These are phyloP conservation scores for Penicillium coprophilum DNA, from an alignment of 495 filamentous ascomycete genomes.

Conservation along the genomic window DNA sequence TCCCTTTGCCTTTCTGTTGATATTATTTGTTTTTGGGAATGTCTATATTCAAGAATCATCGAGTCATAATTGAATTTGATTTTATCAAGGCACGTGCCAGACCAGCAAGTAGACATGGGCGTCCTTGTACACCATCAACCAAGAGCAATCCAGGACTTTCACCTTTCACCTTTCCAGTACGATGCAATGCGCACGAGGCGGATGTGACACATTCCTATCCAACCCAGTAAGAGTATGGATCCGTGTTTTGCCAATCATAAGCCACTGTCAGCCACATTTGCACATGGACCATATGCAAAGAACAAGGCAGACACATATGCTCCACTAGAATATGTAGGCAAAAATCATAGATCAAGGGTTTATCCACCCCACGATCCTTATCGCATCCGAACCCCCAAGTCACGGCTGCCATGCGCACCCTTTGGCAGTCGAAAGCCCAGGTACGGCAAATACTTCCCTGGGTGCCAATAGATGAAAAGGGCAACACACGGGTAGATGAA, in stretches of 20 bases:
- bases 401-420: neutral
- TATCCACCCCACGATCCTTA: neutral
- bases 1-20: neutral
- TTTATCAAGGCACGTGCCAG: neutral
- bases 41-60: neutral
- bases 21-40: neutral
- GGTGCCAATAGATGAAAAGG: conserved; percentile 52
- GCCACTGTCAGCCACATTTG: neutral
- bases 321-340: neutral
- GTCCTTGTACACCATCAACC: no score
- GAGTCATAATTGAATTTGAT: neutral
- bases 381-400: neutral
- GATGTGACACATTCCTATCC: no score
- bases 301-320: neutral
- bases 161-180: no score
- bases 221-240: no score
- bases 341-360: neutral
- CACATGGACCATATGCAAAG: neutral
- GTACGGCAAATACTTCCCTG: conserved; percentile 45
- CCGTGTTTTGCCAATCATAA: neutral
- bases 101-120: no score
- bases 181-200: no score
- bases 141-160: no score
- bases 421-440: conserved; percentile 34
- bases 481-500: conserved; percentile 54